Base-by-base conservation (phyloP, 257 asterid species). In the Phtheirospermum japonicum region DNA sequence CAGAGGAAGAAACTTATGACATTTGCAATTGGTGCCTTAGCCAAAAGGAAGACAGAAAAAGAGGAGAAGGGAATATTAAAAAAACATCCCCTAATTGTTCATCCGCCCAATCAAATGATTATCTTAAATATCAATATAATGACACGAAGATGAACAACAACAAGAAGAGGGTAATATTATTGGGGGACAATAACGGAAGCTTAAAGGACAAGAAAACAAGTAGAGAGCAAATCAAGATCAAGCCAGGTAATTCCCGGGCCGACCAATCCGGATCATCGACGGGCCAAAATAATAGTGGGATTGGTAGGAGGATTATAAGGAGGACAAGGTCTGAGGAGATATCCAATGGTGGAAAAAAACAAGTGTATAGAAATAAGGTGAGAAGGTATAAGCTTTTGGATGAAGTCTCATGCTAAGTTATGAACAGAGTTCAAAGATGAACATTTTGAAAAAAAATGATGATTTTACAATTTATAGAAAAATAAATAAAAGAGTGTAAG, bases 11-110 rank as follows among this genome's bases (percentile, higher is more conserved):
- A 61, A 75, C 78, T 0, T 80, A 82, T 9, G 3, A 64, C 53
- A 54, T 62, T 2, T 87, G 95, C 84, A 87, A 87, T 64, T 87
- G 95, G 95, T 87, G 95, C 69, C 75, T 80, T 3, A 78, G 56
- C 69, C 71, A 46, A 50, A 79, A 74, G 63, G 75, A 66, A 11
- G 73, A 68, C 2, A 0, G 0, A 7, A 42, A 51, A 11, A 59
- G 30, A 17, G 68, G 48, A 33, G 69, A 48, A 26, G 72, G 54
- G 4, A 79, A 57, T 6, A 33, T 33, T 33, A 5, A 45, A 49
- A 65, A 73, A 57, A 65, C 65, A 31, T 69, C 77, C 0, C 69
- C 72, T n/a, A 8, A 33, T 45, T 5, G n/a, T n/a, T n/a, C n/a
- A n/a, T n/a, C n/a, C n/a, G n/a, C n/a, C n/a, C n/a, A n/a, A n/a